Base-by-base conservation (phyloP, 768 basidiomycete species). In the Podaxis sp. region DNA sequence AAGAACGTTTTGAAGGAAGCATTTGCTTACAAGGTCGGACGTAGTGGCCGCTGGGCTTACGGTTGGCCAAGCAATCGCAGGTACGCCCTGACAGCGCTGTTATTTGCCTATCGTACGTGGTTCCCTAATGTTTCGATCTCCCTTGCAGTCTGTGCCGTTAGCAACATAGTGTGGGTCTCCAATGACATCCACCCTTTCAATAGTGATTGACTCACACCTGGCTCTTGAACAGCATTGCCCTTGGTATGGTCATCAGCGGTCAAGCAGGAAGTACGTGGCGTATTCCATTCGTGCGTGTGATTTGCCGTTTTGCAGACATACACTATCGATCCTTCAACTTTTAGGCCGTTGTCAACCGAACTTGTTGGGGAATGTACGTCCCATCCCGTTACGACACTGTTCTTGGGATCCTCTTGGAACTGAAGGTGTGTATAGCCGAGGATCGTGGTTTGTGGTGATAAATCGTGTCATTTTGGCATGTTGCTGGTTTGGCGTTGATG, bases 401-500 rank as follows among this genome's bases (percentile, higher is more conserved):
- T 49, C 30, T 50, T 24, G 26, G 13, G 22, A n/a, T 36, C 12
- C 22, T 20, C 8, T 36, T 12, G 33, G 12, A 4, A 38, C 58
- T 38, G 6, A 50, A 12, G 5, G 2, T 20, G 13, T 44, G 8
- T 28, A 24, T 24, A 59, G 58, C 6, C 36, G 58, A 17, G 58
- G 58, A 17, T 36, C 58, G 17, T 59, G 58, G 58, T 59, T 59
- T 26, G 58, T 59, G 8, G 58, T 59, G n/a, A 26, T 50, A 6
- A 59, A 59, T 51, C 48, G 58, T 22, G 49, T 59, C 48, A 59
- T 59, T 38, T 49, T 59, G 7, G n/a, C 58, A 11, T 59, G 58
- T 26, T 59, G 58, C 33, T 59, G 58, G 58, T 59, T 59, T 37
- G 58, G 58, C 11, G 58, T 59, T 13, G 58, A 59, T 24, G 58